phyloP scores from a whole-genome alignment of 1,139 yeast species.

The Kodamaea ohmeri region DNA sequence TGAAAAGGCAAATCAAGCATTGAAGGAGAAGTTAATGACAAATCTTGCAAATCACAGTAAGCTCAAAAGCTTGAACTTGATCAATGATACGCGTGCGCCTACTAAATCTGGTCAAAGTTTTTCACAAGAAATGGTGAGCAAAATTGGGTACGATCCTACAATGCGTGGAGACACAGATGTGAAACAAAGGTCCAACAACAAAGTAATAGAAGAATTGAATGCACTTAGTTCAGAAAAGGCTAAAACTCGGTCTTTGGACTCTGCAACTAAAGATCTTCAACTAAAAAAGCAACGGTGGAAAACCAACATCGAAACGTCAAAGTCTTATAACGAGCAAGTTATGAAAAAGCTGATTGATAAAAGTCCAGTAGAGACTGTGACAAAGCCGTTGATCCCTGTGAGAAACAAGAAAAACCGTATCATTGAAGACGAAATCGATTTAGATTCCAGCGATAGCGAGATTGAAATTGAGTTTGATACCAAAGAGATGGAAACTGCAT shows the following conservation, averaged over 20 bases:
- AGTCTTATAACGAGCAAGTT: slow-evolving; percentile 19
- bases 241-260: slow-evolving; percentile 18
- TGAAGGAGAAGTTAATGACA: slow-evolving; percentile 28
- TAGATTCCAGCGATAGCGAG: slow-evolving; percentile 14
- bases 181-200: slow-evolving; percentile 16
- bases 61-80: slow-evolving; percentile 18
- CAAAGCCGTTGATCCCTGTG: slow-evolving; percentile 6
- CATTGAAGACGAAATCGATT: background rate
- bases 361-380: slow-evolving; percentile 5
- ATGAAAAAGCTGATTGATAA: slow-evolving; percentile 9
- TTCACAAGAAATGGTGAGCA: slow-evolving; percentile 35
- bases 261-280: slow-evolving; percentile 21
- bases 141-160: slow-evolving; percentile 56
- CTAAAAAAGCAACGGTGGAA: slow-evolving; percentile 23
- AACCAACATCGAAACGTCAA: slow-evolving; percentile 18
- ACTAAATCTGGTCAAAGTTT: slow-evolving; percentile 21
- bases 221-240: slow-evolving; percentile 23
- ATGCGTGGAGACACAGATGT: slow-evolving; percentile 6
- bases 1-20: slow-evolving; percentile 32
- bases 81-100: slow-evolving; percentile 19
- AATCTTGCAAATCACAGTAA: slow-evolving; percentile 18
- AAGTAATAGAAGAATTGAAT: slow-evolving; percentile 23
- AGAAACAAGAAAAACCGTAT: slow-evolving; percentile 8
- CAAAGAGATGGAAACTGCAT: slow-evolving; percentile 17
- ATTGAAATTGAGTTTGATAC: slow-evolving; percentile 22